phyloP scores from a whole-genome alignment of 441 rosid genomes.

The Corymbia citriodora region DNA sequence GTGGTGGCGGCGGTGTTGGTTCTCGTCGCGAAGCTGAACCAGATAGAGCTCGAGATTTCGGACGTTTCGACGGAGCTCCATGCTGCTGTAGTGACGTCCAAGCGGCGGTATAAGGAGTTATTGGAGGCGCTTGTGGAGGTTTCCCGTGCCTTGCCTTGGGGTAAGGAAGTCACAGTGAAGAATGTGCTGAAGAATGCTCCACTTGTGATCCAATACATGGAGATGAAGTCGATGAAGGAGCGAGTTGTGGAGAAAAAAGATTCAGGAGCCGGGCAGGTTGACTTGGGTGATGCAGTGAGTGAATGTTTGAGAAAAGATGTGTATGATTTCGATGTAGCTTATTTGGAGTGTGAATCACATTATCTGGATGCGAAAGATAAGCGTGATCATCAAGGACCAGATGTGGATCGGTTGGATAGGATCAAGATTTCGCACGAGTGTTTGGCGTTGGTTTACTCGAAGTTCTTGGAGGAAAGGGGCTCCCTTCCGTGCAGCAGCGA shows the following conservation, averaged over 20 bases:
- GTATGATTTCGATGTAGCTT: conserved; percentile 17
- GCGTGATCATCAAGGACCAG: background rate
- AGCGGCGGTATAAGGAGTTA: conserved; percentile 56
- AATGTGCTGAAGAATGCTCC: conserved; percentile 64
- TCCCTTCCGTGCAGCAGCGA: background rate
- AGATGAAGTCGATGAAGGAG: conserved; percentile 56
- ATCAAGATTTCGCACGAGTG: conserved; percentile 46
- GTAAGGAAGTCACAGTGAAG: conserved; percentile 61
- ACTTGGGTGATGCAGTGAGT: conserved; percentile 37
- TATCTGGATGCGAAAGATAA: conserved; percentile 29
- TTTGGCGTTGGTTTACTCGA: conserved; percentile 37
- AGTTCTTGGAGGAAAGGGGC: conserved; percentile 25
- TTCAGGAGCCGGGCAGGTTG: conserved; percentile 16
- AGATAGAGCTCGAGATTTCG: conserved; percentile 41
- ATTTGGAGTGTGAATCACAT: conserved; percentile 16
- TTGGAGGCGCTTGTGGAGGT: conserved; percentile 57
- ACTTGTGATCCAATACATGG: conserved; percentile 62
- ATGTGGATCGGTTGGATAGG: conserved; percentile 9
- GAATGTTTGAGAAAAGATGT: conserved; percentile 49
- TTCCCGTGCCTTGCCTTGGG: conserved; percentile 83
- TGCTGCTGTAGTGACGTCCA: conserved; percentile 37
- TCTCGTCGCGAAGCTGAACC: conserved; percentile 59
- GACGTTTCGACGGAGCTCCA: conserved; percentile 40
- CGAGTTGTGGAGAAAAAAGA: background rate
- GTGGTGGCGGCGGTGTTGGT: conserved; percentile 67